Conservation (phyloP, 306 rosid species). For the Betula pendula region DNA sequence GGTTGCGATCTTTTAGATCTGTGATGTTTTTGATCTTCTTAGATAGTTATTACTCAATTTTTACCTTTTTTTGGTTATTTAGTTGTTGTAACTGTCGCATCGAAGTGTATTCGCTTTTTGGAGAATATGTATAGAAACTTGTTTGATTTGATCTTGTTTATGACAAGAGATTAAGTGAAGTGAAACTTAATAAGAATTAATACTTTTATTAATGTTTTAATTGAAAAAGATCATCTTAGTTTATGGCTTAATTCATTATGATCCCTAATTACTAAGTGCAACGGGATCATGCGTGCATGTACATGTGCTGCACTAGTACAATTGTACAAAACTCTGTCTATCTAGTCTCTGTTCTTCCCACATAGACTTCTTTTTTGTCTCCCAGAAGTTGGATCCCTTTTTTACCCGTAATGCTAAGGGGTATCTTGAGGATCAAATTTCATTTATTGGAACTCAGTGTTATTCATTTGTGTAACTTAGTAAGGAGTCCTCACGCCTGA, state of each 20-base stretch:
- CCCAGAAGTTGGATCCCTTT: not conserved
- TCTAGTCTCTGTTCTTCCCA: not conserved
- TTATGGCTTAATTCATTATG: not conserved
- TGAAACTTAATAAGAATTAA: constrained; percentile 24
- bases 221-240: not conserved
- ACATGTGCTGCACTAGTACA: not conserved
- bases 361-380: not conserved
- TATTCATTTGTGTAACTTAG: not conserved
- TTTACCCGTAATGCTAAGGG: not conserved
- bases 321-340: not conserved
- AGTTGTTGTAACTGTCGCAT: not conserved
- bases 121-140: not conserved
- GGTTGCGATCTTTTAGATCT: constrained; percentile 46
- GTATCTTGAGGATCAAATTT: not conserved
- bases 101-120: not conserved
- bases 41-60: constrained; percentile 7
- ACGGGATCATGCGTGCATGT: not conserved
- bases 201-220: not conserved
- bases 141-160: constrained; percentile 22
- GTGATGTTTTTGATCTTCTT: constrained; percentile 28
- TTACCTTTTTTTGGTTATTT: constrained; percentile 18
- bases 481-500: not conserved
- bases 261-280: not conserved
- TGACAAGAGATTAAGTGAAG: constrained; percentile 18
- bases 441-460: not conserved